Percentiles rank a stretch among this genome's conserved stretches.
phyloP scores from a whole-genome alignment of 2,329 filamentous ascomycete species.

The Byssothecium circinans region DNA sequence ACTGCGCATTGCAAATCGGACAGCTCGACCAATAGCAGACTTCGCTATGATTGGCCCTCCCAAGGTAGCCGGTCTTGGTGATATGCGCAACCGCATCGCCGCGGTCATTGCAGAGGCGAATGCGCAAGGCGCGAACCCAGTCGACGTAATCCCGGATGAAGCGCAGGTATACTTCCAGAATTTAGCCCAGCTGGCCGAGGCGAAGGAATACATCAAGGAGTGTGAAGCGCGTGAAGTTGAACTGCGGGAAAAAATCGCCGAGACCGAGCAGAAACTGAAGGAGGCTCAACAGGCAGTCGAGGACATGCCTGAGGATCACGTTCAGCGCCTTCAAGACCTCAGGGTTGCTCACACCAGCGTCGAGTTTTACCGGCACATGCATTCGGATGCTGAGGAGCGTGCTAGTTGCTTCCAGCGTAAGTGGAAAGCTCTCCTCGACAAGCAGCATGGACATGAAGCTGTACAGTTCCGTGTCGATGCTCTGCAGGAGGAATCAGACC shows the following conservation, averaged over 20 bases:
- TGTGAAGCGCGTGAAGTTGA: conserved; percentile 14
- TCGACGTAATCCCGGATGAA: conserved; percentile 11
- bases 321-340: conserved; percentile 1
- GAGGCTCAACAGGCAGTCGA: conserved; percentile 17
- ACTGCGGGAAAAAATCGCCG: conserved; percentile 9
- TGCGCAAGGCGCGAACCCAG: conserved; percentile 5
- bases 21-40: no score
- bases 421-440: neutral
- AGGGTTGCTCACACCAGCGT: neutral
- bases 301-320: conserved; percentile 17
- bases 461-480: neutral
- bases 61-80: conserved; percentile 14
- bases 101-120: conserved; percentile 13
- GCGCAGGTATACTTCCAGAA: neutral
- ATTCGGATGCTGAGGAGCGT: neutral
- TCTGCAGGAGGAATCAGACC: conserved; percentile 2
- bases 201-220: conserved; percentile 19
- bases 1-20: no score
- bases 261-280: conserved; percentile 11
- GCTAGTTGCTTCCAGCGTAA: neutral
- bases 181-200: conserved; percentile 8
- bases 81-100: conserved; percentile 18
- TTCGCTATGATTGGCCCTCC: neutral
- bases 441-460: neutral
- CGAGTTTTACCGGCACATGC: neutral